Conservation (phyloP, 345 rosid species). For the Hibiscus trionum region DNA sequence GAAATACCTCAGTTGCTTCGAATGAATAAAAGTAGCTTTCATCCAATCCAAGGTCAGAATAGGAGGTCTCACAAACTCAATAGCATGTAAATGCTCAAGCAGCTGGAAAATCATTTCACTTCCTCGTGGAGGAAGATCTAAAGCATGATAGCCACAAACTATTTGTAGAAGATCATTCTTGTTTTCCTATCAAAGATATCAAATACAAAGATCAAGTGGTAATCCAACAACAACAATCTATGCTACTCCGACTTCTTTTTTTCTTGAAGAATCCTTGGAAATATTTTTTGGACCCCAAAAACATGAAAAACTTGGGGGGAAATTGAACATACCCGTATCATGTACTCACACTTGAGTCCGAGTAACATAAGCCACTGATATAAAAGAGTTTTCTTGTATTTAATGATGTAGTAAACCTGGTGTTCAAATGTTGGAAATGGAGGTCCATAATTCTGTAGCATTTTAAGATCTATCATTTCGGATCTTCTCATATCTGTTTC, state of each 20-base stretch:
- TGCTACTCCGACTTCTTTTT: too few relatives aligned
- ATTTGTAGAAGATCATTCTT: conserved; percentile 72
- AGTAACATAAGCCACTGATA: too few relatives aligned
- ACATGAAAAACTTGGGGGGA: too few relatives aligned
- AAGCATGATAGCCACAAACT: conserved; percentile 76
- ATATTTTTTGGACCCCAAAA: too few relatives aligned
- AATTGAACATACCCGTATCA: too few relatives aligned
- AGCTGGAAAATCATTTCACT: conserved; percentile 32
- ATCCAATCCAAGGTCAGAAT: conserved; percentile 45
- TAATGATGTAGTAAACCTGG: conserved; percentile 46
- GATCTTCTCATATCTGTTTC: conserved; percentile 54
- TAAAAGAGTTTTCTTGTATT: neutral
- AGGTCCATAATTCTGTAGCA: conserved; percentile 51
- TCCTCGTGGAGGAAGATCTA: conserved; percentile 7
- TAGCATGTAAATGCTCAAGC: conserved; percentile 76
- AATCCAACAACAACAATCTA: conserved; percentile 6
- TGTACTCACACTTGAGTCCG: too few relatives aligned
- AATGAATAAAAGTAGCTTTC: conserved; percentile 33
- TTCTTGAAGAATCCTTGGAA: too few relatives aligned
- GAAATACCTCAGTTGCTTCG: conserved; percentile 60
- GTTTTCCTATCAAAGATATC: conserved; percentile 47
- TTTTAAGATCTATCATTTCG: conserved; percentile 40
- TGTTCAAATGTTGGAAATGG: conserved; percentile 66
- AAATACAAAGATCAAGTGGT: conserved; percentile 15
- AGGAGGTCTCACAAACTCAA: conserved; percentile 56